These are phyloP conservation scores for Leucocoprinus leucothites DNA, from an alignment of 768 basidiomycete species.

Conservation along the genomic window DNA sequence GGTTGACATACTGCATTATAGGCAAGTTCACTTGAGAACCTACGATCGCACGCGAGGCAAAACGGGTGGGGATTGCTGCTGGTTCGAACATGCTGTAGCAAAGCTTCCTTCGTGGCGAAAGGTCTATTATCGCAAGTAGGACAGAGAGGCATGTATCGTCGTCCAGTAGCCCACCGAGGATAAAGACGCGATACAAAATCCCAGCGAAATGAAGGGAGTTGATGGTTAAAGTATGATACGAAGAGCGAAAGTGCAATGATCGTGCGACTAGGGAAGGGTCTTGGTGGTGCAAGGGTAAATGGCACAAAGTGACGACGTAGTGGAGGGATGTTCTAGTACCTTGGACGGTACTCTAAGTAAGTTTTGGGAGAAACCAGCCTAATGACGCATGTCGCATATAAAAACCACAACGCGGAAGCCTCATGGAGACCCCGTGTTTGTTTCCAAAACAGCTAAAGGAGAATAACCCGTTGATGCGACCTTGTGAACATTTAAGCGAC, in stretches of 20 bases:
- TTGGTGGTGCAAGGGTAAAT: background rate
- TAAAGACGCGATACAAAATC: background rate
- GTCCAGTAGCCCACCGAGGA: background rate
- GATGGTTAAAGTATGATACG: constrained; percentile 5
- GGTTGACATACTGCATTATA: constrained; percentile 32
- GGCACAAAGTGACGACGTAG: constrained; percentile 4
- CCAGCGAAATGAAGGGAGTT: background rate
- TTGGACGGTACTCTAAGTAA: constrained; percentile 7
- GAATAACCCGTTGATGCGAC: constrained; percentile 3
- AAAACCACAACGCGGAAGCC: constrained; percentile 5
- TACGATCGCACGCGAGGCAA: constrained; percentile 30
- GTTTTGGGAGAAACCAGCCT: constrained; percentile 4
- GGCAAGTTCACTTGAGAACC: constrained; percentile 32
- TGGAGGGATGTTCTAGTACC: background rate
- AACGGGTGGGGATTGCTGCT: constrained; percentile 33
- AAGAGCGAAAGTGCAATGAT: constrained; percentile 9
- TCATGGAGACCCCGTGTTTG: constrained; percentile 11
- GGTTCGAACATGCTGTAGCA: constrained; percentile 35
- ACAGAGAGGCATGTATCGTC: constrained; percentile 31
- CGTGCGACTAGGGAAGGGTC: constrained; percentile 3
- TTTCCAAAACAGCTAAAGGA: constrained; percentile 9
- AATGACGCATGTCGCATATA: constrained; percentile 6
- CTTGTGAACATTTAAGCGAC: constrained; percentile 2
- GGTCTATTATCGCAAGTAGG: constrained; percentile 32
- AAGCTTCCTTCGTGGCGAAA: constrained; percentile 33